Evolutionary conservation across 2,329 filamentous ascomycete species (phyloP), one percentile per base, ranked within the genome.

Genomic region (Nothomitra cinnamomea): DNA sequence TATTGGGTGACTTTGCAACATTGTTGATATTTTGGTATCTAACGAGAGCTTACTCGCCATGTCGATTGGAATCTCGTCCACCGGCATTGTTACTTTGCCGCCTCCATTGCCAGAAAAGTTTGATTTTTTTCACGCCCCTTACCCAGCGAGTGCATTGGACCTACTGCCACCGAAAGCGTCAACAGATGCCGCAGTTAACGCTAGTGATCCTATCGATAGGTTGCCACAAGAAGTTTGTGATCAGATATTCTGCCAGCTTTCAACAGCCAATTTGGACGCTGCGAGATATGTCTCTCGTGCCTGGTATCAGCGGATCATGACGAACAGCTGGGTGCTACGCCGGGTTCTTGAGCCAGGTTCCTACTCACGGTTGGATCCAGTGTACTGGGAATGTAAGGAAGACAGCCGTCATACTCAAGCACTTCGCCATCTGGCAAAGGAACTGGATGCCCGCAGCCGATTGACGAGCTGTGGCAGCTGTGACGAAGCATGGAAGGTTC

Each of bases 221-320:
- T 25, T 48, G 19, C 43, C 43, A 17, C 43, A 48, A 15, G 43
- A 48, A 28, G 43, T 48, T 2, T 28, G 21, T 28, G 43, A 48
- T 19, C 43, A 25, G 22, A 48, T 48, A 7, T 28, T 48, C 43
- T 48, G 19, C 22, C 43, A 25, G 21, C 43, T 48, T 15, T 15
- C 43, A 13, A 17, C 15, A 12, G 13, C 43, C 15, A 25, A 13
- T 25, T 28, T 48, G 43, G 43, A 48, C 13, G 43, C 43, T 15
- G 43, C 43, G 10, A 48, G 43, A 19, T 48, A 48, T 28, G 43
- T 48, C 43, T 48, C 43, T 28, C 43, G 43, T 15, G 19, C 43
- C 22, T 48, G 43, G 43, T 48, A 48, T 19, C 43, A 17, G 43
- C 22, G 43, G n/a, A 28, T 48, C 43, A 48, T 48, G 43, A 48